These are phyloP conservation scores for Phytophthora fragariaefolia DNA, from an alignment of 352 stramenopile species.

Conservation along the genomic window DNA sequence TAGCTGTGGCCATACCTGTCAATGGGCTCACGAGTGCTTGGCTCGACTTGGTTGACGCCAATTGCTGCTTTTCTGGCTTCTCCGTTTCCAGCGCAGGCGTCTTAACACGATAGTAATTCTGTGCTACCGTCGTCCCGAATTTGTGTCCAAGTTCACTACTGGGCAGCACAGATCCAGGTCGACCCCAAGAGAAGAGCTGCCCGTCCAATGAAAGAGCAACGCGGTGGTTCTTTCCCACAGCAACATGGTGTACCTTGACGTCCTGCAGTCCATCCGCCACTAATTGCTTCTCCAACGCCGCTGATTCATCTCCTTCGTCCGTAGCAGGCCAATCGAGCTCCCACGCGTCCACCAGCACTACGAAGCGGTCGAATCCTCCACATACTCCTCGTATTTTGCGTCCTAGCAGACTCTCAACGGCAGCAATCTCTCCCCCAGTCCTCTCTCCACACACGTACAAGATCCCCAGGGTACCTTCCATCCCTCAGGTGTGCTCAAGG, in stretches of 20 bases:
- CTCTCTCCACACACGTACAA: slow-evolving; percentile 56
- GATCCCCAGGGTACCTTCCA: slow-evolving; percentile 54
- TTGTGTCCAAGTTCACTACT: slow-evolving; percentile 56
- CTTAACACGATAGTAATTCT: slow-evolving; percentile 17
- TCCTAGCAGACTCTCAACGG: slow-evolving; percentile 45
- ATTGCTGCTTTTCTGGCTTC: slow-evolving; percentile 9
- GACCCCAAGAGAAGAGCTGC: slow-evolving; percentile 72
- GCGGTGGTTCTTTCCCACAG: slow-evolving; percentile 63
- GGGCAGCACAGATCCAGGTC: slow-evolving; percentile 27
- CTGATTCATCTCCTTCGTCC: background rate
- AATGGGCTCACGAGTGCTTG: background rate
- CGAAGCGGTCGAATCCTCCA: slow-evolving; percentile 53
- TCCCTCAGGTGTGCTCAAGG: background rate
- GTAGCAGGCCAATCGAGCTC: slow-evolving; percentile 51
- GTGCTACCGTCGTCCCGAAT: slow-evolving; percentile 11
- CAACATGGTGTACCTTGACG: slow-evolving; percentile 58
- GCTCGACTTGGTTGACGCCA: slow-evolving; percentile 1
- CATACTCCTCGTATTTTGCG: slow-evolving; percentile 62
- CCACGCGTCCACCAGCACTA: slow-evolving; percentile 61
- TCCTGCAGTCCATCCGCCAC: slow-evolving; percentile 47
- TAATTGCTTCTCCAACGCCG: slow-evolving; percentile 41
- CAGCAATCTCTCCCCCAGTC: slow-evolving; percentile 33
- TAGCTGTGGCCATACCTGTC: slow-evolving; percentile 2
- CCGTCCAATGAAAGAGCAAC: slow-evolving; percentile 65
- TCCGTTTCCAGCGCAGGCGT: slow-evolving; percentile 28